Percentiles rank a stretch among this genome's conserved stretches.
Evolutionary conservation across 108 stramenopile genomes (phyloP).

Genomic region (Asterionellopsis glacialis): DNA sequence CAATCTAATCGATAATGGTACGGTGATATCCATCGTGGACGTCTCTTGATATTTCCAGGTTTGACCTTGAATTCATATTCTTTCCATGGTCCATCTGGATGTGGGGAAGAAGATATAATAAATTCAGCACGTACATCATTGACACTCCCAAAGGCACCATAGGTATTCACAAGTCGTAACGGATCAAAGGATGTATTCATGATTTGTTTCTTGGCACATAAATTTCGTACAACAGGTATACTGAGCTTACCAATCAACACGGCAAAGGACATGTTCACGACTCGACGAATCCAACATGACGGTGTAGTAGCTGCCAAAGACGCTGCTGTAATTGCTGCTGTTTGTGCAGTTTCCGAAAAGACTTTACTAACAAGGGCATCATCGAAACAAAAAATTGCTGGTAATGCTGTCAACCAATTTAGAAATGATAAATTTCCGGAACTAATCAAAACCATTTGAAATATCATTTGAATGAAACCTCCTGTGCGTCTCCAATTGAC

Average conservation of each 20-base stretch:
- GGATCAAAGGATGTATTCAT: slow-evolving; percentile 72
- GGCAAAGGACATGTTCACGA: slow-evolving; percentile 26
- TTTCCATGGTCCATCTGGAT: slow-evolving; percentile 43
- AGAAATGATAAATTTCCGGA: slow-evolving; percentile 59
- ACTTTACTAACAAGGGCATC: slow-evolving; percentile 36
- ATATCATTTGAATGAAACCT: slow-evolving; percentile 56
- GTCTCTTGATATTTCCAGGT: slow-evolving; percentile 38
- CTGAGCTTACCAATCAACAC: slow-evolving; percentile 37
- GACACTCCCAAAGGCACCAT: slow-evolving; percentile 61
- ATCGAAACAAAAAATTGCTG: slow-evolving; percentile 53
- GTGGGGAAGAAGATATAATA: slow-evolving; percentile 38
- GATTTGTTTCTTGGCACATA: slow-evolving; percentile 36
- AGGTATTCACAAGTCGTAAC: slow-evolving; percentile 49
- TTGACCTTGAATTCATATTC: slow-evolving; percentile 68
- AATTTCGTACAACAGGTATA: slow-evolving; percentile 43
- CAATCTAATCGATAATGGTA: slow-evolving; percentile 68
- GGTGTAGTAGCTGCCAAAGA: background rate
- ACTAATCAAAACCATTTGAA: slow-evolving; percentile 44
- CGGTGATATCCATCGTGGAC: slow-evolving; percentile 44
- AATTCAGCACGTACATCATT: slow-evolving; percentile 43
- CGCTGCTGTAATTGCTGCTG: background rate
- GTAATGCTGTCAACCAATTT: slow-evolving; percentile 63
- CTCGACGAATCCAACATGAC: background rate
- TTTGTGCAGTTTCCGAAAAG: slow-evolving; percentile 3
- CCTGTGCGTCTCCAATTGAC: slow-evolving; percentile 22